Evolutionary conservation across 2,329 filamentous ascomycete genomes (phyloP), one percentile per base, ranked within the genome.

Genomic region (Ophiostoma triangulosporum): DNA sequence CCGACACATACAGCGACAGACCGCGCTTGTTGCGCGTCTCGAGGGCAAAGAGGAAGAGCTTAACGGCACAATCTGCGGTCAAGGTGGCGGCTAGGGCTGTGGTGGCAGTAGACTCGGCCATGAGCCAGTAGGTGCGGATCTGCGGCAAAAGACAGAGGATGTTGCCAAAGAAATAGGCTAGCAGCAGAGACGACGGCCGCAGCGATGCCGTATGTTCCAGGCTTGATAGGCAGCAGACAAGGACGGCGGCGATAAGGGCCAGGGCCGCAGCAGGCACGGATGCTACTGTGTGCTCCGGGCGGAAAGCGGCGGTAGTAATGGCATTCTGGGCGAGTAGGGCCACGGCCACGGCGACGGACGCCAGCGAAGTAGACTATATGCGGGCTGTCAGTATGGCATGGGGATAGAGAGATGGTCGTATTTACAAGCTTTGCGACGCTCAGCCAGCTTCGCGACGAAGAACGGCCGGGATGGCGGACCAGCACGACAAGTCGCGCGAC

Each of bases 191-290:
- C 0, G 73, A 76, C 2, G 74, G 73, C 12, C 66, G 64, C 36
- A 72, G 61, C 4, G 69, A 69, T n/a, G 68, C 68, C 17, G 64
- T 59, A 57, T 77, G 74, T 58, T 77, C 73, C 17, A 70, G 61
- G 58, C 69, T 71, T 1, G 73, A 74, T 17, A 75, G 62, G 11
- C 67, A 51, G 33, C 61, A 58, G 11, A 75, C 61, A 9, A 31
- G 57, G 11, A 60, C 3, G 6, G 60, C 57, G 6, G 58, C 53
- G 15, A 51, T 51, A 12, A 62, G 35, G 27, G 52, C 51, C n/a
- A 53, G 53, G 14, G 52, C 51, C 14, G 57, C 54, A 2, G 60
- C 50, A 8, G 60, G 29, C 15, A 60, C 57, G 6, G 57, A 55
- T 35, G 14, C 54, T 48, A 8, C 27, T 54, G 24, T 49, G 32